phyloP scores from a whole-genome alignment of 163 green algal species.

The Picocystis sp. region DNA sequence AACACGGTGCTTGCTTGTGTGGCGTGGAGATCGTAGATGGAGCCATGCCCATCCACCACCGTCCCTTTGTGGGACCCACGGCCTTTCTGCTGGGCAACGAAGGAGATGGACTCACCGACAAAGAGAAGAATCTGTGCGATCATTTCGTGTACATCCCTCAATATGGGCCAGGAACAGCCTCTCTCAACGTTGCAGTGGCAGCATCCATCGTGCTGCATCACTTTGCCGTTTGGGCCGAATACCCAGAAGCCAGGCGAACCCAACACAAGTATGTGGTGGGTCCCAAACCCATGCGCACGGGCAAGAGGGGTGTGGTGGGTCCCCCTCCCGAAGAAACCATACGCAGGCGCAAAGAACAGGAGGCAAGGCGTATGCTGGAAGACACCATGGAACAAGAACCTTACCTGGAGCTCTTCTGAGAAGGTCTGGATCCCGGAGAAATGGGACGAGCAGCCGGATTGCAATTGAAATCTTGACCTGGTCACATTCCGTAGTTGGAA shows the following conservation, averaged over 20 bases:
- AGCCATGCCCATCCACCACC: slow-evolving; percentile 14
- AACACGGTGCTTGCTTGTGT: slow-evolving; percentile 3
- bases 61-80: slow-evolving; percentile 33
- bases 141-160: slow-evolving; percentile 87
- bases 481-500: too few relatives aligned
- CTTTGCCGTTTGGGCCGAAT: slow-evolving; percentile 70
- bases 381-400: not conserved
- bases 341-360: not conserved
- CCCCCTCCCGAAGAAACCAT: too few relatives aligned
- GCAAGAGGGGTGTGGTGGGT: slow-evolving; percentile 8
- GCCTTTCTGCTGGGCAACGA: slow-evolving; percentile 86
- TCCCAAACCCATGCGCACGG: slow-evolving; percentile 4
- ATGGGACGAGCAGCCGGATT: too few relatives aligned
- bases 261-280: slow-evolving; percentile 20
- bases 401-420: too few relatives aligned
- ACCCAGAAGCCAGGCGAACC: slow-evolving; percentile 9
- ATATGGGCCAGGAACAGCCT: slow-evolving; percentile 75
- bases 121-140: slow-evolving; percentile 73
- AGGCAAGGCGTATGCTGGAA: not conserved
- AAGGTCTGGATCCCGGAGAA: too few relatives aligned
- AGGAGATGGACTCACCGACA: slow-evolving; percentile 53
- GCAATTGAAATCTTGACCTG: too few relatives aligned
- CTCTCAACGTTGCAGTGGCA: slow-evolving; percentile 84
- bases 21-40: slow-evolving; percentile 21
- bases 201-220: slow-evolving; percentile 87